Conservation (phyloP, 73 alveolate species). For the Tetrahymena elliotti region DNA sequence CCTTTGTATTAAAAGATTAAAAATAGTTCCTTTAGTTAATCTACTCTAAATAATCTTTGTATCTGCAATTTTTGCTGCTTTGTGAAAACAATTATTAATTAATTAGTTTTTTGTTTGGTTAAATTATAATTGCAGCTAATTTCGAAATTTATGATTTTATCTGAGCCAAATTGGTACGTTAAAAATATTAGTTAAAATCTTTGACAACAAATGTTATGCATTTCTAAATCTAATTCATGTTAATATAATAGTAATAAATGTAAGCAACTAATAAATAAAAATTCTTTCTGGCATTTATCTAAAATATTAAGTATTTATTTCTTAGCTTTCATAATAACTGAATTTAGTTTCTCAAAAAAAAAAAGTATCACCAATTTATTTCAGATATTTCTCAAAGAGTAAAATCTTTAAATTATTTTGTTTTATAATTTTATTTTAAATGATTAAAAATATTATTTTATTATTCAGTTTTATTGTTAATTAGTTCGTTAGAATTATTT, state of each 20-base stretch:
- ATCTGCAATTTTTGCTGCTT: not conserved
- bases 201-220: not conserved
- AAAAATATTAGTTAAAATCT: too few relatives aligned
- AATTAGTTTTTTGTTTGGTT: not conserved
- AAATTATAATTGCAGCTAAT: not conserved
- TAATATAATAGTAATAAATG: not conserved
- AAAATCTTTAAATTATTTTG: too few relatives aligned
- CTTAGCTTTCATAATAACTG: not conserved
- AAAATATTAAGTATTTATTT: too few relatives aligned
- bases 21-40: not conserved
- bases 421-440: too few relatives aligned
- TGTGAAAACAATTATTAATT: not conserved
- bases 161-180: not conserved
- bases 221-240: too few relatives aligned
- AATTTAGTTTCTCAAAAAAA: too few relatives aligned
- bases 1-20: not conserved
- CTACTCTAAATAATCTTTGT: not conserved
- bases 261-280: not conserved
- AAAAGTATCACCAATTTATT: too few relatives aligned
- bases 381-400: too few relatives aligned
- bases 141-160: not conserved
- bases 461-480: too few relatives aligned
- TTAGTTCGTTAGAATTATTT: too few relatives aligned
- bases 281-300: too few relatives aligned
- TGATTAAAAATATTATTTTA: too few relatives aligned